These are phyloP conservation scores for Stylosanthes scabra DNA, from an alignment of 331 rosid species.

Conservation along the genomic window DNA sequence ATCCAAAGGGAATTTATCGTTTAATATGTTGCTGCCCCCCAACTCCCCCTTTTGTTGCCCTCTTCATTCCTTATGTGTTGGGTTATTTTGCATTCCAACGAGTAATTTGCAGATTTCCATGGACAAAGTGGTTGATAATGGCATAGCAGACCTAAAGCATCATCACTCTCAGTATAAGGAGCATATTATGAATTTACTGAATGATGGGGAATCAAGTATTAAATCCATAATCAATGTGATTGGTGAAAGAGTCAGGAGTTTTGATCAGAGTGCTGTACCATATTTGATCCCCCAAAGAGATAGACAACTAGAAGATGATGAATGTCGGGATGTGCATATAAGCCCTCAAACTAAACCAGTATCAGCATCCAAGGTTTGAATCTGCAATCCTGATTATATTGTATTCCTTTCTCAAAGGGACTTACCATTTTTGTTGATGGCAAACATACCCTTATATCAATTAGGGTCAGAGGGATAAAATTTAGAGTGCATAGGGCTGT, in stretches of 20 bases:
- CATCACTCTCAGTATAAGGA: slow-evolving; percentile 63
- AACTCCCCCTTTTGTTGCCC: too few species aligned
- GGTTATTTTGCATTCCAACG: too few species aligned
- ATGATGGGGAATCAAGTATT: slow-evolving; percentile 67
- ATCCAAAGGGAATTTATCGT: neutral
- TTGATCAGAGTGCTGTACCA: slow-evolving; percentile 45
- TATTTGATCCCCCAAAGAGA: slow-evolving; percentile 50
- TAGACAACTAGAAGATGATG: slow-evolving; percentile 56
- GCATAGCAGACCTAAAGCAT: slow-evolving; percentile 59
- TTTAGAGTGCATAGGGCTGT: neutral
- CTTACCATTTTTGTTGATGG: slow-evolving; percentile 8
- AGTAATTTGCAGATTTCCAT: too few species aligned
- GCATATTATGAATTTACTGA: slow-evolving; percentile 62
- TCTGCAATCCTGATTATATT: slow-evolving; percentile 12
- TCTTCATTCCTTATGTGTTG: too few species aligned
- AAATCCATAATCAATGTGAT: slow-evolving; percentile 59
- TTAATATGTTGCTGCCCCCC: too few species aligned
- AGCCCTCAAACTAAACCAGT: slow-evolving; percentile 47
- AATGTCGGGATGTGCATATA: slow-evolving; percentile 64
- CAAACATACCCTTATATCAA: slow-evolving; percentile 15
- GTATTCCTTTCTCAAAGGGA: slow-evolving; percentile 29
- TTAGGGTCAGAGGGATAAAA: slow-evolving; percentile 12
- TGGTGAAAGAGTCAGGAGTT: slow-evolving; percentile 55
- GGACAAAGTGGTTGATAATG: slow-evolving; percentile 54
- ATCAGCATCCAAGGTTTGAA: slow-evolving; percentile 58